These are phyloP conservation scores for Cenococcum geophilum DNA, from an alignment of 495 filamentous ascomycete genomes.

Conservation along the genomic window DNA sequence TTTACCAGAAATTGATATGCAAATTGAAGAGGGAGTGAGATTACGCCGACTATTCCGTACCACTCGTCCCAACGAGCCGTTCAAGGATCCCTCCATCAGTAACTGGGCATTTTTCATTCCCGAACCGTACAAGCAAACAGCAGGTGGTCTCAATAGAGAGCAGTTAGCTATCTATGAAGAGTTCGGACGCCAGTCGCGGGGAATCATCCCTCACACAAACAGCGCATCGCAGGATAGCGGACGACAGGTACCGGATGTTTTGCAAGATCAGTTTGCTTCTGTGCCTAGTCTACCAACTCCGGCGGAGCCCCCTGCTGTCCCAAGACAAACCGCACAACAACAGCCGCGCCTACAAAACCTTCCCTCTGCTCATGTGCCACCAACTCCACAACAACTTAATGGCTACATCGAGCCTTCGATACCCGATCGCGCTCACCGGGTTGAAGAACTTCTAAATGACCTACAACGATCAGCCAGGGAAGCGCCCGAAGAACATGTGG, in stretches of 20 bases:
- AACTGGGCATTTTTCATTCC: slow-evolving; percentile 86
- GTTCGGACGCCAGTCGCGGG: slow-evolving; percentile 76
- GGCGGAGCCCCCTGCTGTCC: slow-evolving; percentile 69
- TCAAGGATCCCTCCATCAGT: slow-evolving; percentile 67
- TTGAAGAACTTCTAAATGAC: slow-evolving; percentile 64
- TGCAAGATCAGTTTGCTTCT: slow-evolving; percentile 76
- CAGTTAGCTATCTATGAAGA: slow-evolving; percentile 95
- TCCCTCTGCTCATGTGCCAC: slow-evolving; percentile 33
- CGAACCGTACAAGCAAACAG: slow-evolving; percentile 75
- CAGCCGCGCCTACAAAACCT: slow-evolving; percentile 35
- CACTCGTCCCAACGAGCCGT: slow-evolving; percentile 70
- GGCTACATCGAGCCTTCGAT: slow-evolving; percentile 53
- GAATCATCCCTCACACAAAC: slow-evolving; percentile 50
- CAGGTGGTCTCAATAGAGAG: slow-evolving; percentile 77
- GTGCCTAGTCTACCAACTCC: slow-evolving; percentile 73
- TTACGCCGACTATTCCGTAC: slow-evolving; percentile 64
- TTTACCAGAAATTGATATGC: slow-evolving; percentile 86
- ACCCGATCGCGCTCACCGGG: slow-evolving; percentile 53
- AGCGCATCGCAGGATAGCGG: slow-evolving; percentile 53
- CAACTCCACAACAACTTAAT: slow-evolving; percentile 53
- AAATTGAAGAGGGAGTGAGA: slow-evolving; percentile 71
- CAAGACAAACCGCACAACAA: slow-evolving; percentile 54
- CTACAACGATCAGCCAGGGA: slow-evolving; percentile 59
- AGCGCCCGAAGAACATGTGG: slow-evolving; percentile 62
- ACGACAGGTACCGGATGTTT: slow-evolving; percentile 62